Percentiles rank a stretch among this genome's conserved stretches.
phyloP scores from a whole-genome alignment of 805 yeast genomes.

The Saturnispora zaruensis region DNA sequence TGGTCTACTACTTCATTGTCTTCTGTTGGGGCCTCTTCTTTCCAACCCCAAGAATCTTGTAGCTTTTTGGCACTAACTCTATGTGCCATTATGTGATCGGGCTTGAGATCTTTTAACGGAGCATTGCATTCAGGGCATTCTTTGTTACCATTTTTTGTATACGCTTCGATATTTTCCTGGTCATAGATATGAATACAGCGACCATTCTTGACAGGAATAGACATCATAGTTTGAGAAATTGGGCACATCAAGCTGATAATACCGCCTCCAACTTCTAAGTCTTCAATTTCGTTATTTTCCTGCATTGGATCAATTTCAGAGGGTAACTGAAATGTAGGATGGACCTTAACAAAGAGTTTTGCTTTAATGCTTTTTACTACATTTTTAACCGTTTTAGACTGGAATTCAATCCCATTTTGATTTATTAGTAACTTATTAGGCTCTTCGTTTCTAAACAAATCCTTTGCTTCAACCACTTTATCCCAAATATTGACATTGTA shows the following conservation, averaged over 20 bases:
- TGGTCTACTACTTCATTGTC: slow-evolving; percentile 6
- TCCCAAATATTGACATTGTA: background rate
- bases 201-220: slow-evolving; percentile 45
- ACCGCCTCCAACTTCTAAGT: slow-evolving; percentile 69
- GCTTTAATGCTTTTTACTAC: background rate
- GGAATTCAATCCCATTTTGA: slow-evolving; percentile 6
- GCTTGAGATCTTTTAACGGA: background rate
- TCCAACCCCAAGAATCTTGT: slow-evolving; percentile 8
- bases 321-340: slow-evolving; percentile 60
- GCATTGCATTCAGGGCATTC: slow-evolving; percentile 55
- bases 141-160: slow-evolving; percentile 20
- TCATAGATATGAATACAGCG: slow-evolving; percentile 61
- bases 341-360: slow-evolving; percentile 36
- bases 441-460: background rate
- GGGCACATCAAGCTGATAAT: slow-evolving; percentile 62
- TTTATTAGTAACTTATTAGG: background rate
- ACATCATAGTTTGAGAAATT: slow-evolving; percentile 43
- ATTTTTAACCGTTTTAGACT: slow-evolving; percentile 1
- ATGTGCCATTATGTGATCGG: slow-evolving; percentile 14
- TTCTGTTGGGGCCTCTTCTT: slow-evolving; percentile 2
- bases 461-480: background rate
- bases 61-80: slow-evolving; percentile 11
- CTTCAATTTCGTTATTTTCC: slow-evolving; percentile 33
- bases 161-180: slow-evolving; percentile 32
- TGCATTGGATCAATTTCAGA: slow-evolving; percentile 16